Percentiles rank a stretch among this genome's conserved stretches.
Conservation (phyloP, 2,329 filamentous ascomycete genomes). For the Daldinia sp. region DNA sequence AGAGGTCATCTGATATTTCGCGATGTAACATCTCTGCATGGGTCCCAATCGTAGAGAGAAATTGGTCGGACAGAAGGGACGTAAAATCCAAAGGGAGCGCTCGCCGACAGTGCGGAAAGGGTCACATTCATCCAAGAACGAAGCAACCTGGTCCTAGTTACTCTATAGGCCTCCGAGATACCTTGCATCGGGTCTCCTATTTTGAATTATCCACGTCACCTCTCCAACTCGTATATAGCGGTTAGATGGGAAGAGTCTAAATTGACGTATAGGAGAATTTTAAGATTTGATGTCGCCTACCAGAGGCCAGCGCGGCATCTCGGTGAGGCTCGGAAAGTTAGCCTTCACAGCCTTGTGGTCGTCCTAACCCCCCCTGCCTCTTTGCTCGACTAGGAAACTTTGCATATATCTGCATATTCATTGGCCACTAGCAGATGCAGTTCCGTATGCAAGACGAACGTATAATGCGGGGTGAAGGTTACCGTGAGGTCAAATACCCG, state of each 20-base stretch:
- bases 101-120: constrained; percentile 6
- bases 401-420: constrained; percentile 23
- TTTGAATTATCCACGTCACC: constrained; percentile 29
- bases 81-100: constrained; percentile 18
- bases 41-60: constrained; percentile 18
- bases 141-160: constrained; percentile 30
- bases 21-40: constrained; percentile 45
- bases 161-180: constrained; percentile 3
- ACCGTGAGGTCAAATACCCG: constrained; percentile 41
- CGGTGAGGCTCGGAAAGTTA: constrained; percentile 50
- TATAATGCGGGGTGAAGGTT: constrained; percentile 50
- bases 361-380: constrained; percentile 38
- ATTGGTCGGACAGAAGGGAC: constrained; percentile 33
- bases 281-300: constrained; percentile 24
- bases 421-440: constrained; percentile 41
- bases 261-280: constrained; percentile 7
- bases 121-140: constrained; percentile 31
- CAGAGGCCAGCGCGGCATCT: constrained; percentile 36
- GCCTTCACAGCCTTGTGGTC: constrained; percentile 40
- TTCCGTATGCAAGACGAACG: constrained; percentile 35
- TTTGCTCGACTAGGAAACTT: constrained; percentile 22
- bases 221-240: constrained; percentile 13
- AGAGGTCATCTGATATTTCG: constrained; percentile 46
- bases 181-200: constrained; percentile 20
- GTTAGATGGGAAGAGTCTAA: background rate